These are phyloP conservation scores for Plasmopara muralis DNA, from an alignment of 352 stramenopile species.

Conservation along the genomic window DNA sequence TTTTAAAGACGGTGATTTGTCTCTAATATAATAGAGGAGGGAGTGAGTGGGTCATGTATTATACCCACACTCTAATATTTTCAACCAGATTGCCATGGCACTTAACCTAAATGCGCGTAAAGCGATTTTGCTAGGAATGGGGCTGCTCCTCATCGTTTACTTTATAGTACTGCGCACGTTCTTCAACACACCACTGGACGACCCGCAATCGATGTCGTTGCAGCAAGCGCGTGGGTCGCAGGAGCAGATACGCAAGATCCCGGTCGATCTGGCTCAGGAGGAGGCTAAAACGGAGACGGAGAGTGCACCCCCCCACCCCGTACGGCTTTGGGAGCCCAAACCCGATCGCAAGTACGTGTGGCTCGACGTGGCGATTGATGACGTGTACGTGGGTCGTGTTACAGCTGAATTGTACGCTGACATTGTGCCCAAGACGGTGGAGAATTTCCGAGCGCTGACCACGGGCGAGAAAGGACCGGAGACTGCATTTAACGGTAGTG, in stretches of 20 bases:
- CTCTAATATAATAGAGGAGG: no score
- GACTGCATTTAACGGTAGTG: slow-evolving; percentile 95
- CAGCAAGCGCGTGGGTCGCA: slow-evolving; percentile 8
- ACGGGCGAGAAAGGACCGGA: slow-evolving; percentile 92
- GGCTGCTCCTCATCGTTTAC: slow-evolving; percentile 56
- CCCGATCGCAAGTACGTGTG: slow-evolving; percentile 77
- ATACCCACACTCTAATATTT: no score
- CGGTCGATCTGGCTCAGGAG: slow-evolving; percentile 6
- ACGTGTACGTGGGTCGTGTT: slow-evolving; percentile 58
- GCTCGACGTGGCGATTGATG: slow-evolving; percentile 79
- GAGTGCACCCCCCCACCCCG: slow-evolving; percentile 9
- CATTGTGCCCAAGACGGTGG: slow-evolving; percentile 95
- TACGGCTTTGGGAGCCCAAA: slow-evolving; percentile 42
- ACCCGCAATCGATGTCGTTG: not conserved
- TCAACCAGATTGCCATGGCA: not conserved
- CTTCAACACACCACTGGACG: slow-evolving; percentile 38
- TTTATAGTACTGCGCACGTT: slow-evolving; percentile 60
- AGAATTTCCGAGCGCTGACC: slow-evolving; percentile 96
- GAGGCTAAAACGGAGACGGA: slow-evolving; percentile 10
- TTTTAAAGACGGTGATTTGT: no score
- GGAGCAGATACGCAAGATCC: slow-evolving; percentile 3
- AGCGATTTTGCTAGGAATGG: slow-evolving; percentile 43
- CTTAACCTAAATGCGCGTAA: slow-evolving; percentile 38
- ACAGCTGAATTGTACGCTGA: slow-evolving; percentile 90
- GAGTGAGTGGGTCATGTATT: no score